These are phyloP conservation scores for Neltuma alba DNA, from an alignment of 306 rosid genomes.

Conservation along the genomic window DNA sequence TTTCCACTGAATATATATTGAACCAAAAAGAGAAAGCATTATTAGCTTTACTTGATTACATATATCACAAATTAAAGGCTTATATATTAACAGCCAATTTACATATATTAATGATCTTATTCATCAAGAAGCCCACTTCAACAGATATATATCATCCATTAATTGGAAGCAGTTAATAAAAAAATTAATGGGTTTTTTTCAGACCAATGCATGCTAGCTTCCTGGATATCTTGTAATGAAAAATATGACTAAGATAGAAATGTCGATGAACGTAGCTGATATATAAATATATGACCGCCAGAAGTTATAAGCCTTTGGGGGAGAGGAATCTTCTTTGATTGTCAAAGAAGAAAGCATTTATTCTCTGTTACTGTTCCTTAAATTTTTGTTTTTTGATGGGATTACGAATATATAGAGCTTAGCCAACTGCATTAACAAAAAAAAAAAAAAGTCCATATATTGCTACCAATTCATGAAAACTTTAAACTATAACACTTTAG, in stretches of 20 bases:
- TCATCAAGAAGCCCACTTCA: background rate
- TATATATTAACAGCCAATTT: background rate
- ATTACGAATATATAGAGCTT: too few species aligned
- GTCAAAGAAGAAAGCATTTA: slow-evolving; percentile 90
- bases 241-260: background rate
- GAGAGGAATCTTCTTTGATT: slow-evolving; percentile 77
- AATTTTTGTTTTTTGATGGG: background rate
- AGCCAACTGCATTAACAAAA: too few species aligned
- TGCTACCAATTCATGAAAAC: too few species aligned
- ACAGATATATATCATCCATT: background rate
- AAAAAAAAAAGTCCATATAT: too few species aligned
- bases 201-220: background rate
- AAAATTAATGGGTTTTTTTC: background rate
- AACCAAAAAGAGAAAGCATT: slow-evolving; percentile 53
- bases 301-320: slow-evolving; percentile 43
- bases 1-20: slow-evolving; percentile 47
- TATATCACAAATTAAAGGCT: slow-evolving; percentile 43
- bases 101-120: background rate
- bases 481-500: too few species aligned
- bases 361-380: slow-evolving; percentile 45
- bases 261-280: background rate
- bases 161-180: background rate
- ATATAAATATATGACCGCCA: background rate
- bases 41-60: slow-evolving; percentile 63
- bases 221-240: background rate